Base-by-base conservation (phyloP, 116 monocot species). In the Iris pallida region DNA sequence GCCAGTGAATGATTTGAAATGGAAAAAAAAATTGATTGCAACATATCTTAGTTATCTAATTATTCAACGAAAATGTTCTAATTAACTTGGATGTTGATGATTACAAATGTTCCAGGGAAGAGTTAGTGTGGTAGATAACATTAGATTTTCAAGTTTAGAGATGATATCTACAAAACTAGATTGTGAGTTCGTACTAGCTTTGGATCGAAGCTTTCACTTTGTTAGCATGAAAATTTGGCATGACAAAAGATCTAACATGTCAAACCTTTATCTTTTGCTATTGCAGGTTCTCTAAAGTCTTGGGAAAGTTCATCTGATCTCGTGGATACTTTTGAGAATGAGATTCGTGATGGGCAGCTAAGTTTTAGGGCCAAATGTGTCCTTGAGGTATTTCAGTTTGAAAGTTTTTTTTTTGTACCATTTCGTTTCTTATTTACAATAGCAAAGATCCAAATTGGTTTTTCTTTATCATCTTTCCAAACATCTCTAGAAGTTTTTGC, bases 291-390 rank as follows among this genome's bases (percentile, higher is more conserved):
- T 75, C 58, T 74, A 16, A 91, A 75, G 73, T 86, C 69, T 43
- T 84, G 83, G 76, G 90, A 91, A n/a, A 75, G 81, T 80, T 82
- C 90, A 19, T 64, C 72, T 45, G 81, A 77, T 68, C 83, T 91
- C 59, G 79, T 91, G 51, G 80, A 79, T 68, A 57, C 77, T 69
- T 82, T 91, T 53, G 87, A 87, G 68, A 61, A 84, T 82, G 90
- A 91, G 66, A 87, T 84, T 48, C 87, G 90, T 53, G 90, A 91
- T 73, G 90, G 90, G 13, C 87, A 84, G 51, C 71, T 91, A 70
- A 91, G 82, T 63, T 91, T 91, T 58, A 77, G 90, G 60, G 84
- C 84, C 47, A 91, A 91, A 73, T 59, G 75, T 16, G 61, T 91
- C 47, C 82, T 91, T 57, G 90, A 87, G 90, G 90, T 84, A 78